A percentile compares a stretch with the other conserved stretches of the same genome.
Conservation (phyloP, 1,284 basidiomycete genomes). For the Rhodotorula sp. region DNA sequence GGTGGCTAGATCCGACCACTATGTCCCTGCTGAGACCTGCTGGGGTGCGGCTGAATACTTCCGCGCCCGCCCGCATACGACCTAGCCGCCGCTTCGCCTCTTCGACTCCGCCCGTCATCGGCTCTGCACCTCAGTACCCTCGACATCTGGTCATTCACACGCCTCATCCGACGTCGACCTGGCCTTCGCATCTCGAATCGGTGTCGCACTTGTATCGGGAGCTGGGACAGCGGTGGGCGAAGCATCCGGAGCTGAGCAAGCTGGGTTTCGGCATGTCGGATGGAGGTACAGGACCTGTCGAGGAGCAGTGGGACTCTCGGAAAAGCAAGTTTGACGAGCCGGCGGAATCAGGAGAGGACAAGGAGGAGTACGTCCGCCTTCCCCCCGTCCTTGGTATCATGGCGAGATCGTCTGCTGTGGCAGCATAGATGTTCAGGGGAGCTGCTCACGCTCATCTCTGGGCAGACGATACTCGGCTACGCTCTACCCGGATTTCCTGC, state of each 20-base stretch:
- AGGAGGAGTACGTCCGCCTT: constrained; percentile 3
- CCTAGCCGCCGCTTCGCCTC: neutral
- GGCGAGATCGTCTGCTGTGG: too few relatives aligned
- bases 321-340: constrained; percentile 24
- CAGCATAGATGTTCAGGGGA: neutral
- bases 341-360: neutral
- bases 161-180: constrained; percentile 5
- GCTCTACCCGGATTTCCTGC: constrained; percentile 36
- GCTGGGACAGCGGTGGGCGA: constrained; percentile 20
- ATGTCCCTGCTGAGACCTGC: too few relatives aligned
- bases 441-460: neutral
- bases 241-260: neutral
- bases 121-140: constrained; percentile 9
- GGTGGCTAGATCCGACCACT: too few relatives aligned
- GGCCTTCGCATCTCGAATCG: constrained; percentile 40
- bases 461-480: constrained; percentile 24
- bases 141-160: constrained; percentile 34
- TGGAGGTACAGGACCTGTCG: neutral
- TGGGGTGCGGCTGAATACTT: too few relatives aligned
- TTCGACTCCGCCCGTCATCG: constrained; percentile 13
- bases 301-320: constrained; percentile 16
- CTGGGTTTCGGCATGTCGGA: constrained; percentile 25
- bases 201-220: constrained; percentile 28
- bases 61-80: neutral
- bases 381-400: neutral